Base-by-base conservation (phyloP, 352 stramenopile species). In the Phytophthora macrochlamydospora region DNA sequence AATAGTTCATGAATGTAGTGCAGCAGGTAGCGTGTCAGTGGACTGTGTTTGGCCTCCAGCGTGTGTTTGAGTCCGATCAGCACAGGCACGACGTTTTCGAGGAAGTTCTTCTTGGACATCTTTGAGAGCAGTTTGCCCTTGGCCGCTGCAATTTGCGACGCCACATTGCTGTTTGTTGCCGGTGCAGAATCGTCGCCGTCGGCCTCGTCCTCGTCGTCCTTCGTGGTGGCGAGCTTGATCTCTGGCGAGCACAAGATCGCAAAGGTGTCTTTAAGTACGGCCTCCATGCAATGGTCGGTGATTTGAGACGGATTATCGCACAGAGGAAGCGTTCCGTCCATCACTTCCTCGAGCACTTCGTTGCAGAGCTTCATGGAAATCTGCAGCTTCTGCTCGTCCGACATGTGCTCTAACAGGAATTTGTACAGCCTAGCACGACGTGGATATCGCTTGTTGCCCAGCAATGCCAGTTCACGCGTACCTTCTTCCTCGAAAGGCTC, bases 81-180 rank as follows among this genome's bases (percentile, higher is more conserved):
- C 40, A 99, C 95, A 0, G 97, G 97, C 8, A 99, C 87, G 2
- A 99, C 82, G 51, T 98, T 98, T 73, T 99, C 97, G 35, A 99
- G 79, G 45, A 99, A 92, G 69, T 99, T 98, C 75, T 99, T 99
- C 66, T 96, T 91, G 38, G 93, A 98, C 75, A 99, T 95, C 57
- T 98, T 98, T 0, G 89, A 96, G 2, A 99, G 76, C 29, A 99
- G 68, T 54, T 93, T 95, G 9, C 89, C 87, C 75, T 98, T 99
- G 29, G 95, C 94, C 9, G 86, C 88, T 37, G 90, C 90, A 7
- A 98, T 69, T 51, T 92, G 82, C 12, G 81, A 77, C n/a, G 86
- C 76, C 14, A 90, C 78, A 51, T 70, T 83, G 5, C 56, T 66
- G 3, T 75, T 69, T 45, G 79, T 76, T 5, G 42, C 62, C 37